phyloP scores from a whole-genome alignment of 176 grass and related monocot species.

The Triticum timopheevii region DNA sequence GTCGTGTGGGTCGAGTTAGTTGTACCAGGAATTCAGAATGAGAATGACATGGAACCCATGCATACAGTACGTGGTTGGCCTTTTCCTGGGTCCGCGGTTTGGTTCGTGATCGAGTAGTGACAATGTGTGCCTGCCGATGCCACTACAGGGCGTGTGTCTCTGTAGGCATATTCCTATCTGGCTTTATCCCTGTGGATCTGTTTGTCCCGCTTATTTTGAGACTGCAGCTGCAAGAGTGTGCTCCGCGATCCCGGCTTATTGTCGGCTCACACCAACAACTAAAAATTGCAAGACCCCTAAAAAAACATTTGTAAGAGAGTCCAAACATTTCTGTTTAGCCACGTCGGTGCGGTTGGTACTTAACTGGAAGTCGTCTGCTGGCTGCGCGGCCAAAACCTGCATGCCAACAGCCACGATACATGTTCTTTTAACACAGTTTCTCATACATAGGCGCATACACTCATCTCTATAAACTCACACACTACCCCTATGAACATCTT shows the following conservation, averaged over 20 bases:
- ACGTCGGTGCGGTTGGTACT: too few relatives aligned
- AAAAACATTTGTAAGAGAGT: too few relatives aligned
- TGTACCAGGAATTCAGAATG: constrained; percentile 16
- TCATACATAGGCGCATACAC: too few relatives aligned
- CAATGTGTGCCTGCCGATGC: not conserved
- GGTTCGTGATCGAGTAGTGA: not conserved
- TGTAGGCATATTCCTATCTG: not conserved
- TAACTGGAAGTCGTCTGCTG: too few relatives aligned
- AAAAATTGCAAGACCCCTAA: too few relatives aligned
- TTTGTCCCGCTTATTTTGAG: not conserved
- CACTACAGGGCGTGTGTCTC: not conserved
- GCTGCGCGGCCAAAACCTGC: too few relatives aligned
- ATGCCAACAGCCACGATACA: too few relatives aligned
- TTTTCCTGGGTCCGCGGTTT: not conserved
- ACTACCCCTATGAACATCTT: too few relatives aligned
- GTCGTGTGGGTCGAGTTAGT: not conserved
- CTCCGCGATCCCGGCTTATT: not conserved
- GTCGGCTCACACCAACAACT: not conserved
- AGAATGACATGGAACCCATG: constrained; percentile 37
- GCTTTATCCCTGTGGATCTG: not conserved
- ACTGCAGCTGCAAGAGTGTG: not conserved
- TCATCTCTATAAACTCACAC: too few relatives aligned
- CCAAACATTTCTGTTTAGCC: too few relatives aligned
- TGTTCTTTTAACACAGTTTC: too few relatives aligned
- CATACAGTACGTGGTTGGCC: too few relatives aligned